phyloP scores from a whole-genome alignment of 192 early-diverging fungal genomes.

The Chytriomyces hyalinus region DNA sequence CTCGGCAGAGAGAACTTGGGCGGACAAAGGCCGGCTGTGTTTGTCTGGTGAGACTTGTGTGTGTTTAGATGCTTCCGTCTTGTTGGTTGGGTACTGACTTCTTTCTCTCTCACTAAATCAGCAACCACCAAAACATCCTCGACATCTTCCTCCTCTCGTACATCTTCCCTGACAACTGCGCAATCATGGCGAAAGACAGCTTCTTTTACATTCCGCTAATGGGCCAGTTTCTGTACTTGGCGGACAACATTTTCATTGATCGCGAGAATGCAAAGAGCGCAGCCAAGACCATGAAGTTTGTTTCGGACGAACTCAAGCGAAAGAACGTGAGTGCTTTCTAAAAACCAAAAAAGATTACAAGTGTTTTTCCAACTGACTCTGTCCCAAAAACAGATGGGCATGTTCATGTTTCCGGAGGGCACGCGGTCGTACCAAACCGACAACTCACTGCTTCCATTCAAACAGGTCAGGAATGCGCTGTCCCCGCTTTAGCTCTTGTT shows the following conservation, averaged over 20 bases:
- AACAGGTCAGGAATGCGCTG: slow-evolving; percentile 63
- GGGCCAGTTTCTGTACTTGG: slow-evolving; percentile 57
- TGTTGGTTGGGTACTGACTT: no score
- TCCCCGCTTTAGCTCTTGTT: slow-evolving; percentile 2
- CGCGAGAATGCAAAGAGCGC: slow-evolving; percentile 79
- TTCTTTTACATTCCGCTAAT: slow-evolving; percentile 6
- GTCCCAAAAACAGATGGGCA: no score
- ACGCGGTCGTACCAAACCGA: slow-evolving; percentile 74
- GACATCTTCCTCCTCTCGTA: slow-evolving; percentile 55
- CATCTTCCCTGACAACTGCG: slow-evolving; percentile 21
- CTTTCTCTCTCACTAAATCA: neutral
- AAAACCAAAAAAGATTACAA: neutral
- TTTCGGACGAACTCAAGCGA: slow-evolving; percentile 74
- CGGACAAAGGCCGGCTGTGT: slow-evolving; percentile 12
- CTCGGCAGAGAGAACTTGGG: neutral
- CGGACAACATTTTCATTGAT: slow-evolving; percentile 83
- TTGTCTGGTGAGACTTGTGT: neutral
- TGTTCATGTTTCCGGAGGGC: slow-evolving; percentile 54
- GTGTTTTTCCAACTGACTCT: neutral
- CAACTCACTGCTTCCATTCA: slow-evolving; percentile 79
- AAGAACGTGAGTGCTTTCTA: slow-evolving; percentile 59
- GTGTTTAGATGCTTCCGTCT: neutral
- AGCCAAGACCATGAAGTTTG: slow-evolving; percentile 74
- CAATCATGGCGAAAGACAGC: slow-evolving; percentile 13
- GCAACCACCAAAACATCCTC: slow-evolving; percentile 82